phyloP scores from a whole-genome alignment of 2,329 filamentous ascomycete species.

The Talaromyces piceae region DNA sequence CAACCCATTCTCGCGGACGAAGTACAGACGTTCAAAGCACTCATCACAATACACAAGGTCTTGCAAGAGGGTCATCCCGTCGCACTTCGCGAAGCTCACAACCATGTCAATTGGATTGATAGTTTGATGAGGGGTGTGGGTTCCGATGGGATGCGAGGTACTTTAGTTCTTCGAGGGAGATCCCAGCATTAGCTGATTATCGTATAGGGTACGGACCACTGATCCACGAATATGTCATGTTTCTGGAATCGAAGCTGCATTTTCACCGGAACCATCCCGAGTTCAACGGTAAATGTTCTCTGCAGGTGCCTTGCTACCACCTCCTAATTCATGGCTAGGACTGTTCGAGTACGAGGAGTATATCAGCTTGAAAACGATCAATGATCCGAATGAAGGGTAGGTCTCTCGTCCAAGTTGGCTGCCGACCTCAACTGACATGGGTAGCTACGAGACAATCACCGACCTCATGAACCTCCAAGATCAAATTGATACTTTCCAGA shows the following conservation, averaged over 20 bases:
- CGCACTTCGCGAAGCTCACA: slow-evolving; percentile 79
- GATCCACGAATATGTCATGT: slow-evolving; percentile 95
- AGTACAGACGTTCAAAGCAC: slow-evolving; percentile 96
- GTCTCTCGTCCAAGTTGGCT: slow-evolving; percentile 5
- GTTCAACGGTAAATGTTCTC: slow-evolving; percentile 66
- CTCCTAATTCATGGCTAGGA: slow-evolving; percentile 30
- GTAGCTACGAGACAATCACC: slow-evolving; percentile 77
- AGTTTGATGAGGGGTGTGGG: slow-evolving; percentile 75
- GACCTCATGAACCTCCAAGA: slow-evolving; percentile 96
- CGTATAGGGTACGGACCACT: slow-evolving; percentile 69
- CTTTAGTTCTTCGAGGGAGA: slow-evolving; percentile 9
- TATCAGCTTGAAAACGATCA: slow-evolving; percentile 94
- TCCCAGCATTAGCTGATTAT: not conserved
- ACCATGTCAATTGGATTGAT: slow-evolving; percentile 85
- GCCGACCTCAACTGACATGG: slow-evolving; percentile 17
- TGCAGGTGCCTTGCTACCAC: not conserved
- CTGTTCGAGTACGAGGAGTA: slow-evolving; percentile 99
- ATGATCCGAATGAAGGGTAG: slow-evolving; percentile 95
- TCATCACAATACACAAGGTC: slow-evolving; percentile 96
- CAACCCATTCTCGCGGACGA: slow-evolving; percentile 98
- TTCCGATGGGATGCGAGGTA: slow-evolving; percentile 75
- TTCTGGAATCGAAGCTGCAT: slow-evolving; percentile 85
- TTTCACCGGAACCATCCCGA: slow-evolving; percentile 96
- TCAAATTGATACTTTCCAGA: slow-evolving; percentile 97
- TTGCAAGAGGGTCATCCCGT: slow-evolving; percentile 92